Evolutionary conservation across 1,284 basidiomycete species (phyloP).

Genomic region (Serendipita sp.): DNA sequence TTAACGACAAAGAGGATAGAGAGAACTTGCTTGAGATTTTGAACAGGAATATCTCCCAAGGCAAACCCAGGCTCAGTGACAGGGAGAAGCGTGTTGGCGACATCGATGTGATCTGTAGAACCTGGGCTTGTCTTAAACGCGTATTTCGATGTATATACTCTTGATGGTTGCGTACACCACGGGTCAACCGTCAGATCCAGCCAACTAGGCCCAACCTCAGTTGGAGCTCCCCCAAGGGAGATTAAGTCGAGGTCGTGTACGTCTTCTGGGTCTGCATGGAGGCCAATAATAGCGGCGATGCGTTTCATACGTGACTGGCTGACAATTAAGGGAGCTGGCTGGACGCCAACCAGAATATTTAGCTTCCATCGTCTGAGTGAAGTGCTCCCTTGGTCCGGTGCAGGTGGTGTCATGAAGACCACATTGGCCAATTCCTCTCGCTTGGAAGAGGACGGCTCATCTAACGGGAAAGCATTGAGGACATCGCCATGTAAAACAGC

Average conservation of each 20-base stretch:
- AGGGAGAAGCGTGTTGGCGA: neutral
- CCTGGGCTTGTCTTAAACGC: neutral
- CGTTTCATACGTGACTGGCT: conserved; percentile 3
- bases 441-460: neutral
- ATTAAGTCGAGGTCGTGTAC: neutral
- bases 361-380: neutral
- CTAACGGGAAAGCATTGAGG: neutral
- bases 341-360: neutral
- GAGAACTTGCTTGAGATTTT: conserved; percentile 54
- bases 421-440: neutral
- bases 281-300: neutral
- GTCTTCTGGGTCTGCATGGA: neutral
- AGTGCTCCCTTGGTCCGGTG: neutral
- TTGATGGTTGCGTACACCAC: neutral
- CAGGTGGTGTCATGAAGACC: neutral
- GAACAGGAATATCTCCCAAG: conserved; percentile 52
- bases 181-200: neutral
- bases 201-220: neutral
- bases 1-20: conserved; percentile 30
- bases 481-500: neutral
- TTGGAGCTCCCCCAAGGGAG: neutral
- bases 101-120: neutral
- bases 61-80: conserved; percentile 48
- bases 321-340: neutral
- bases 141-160: neutral